These are phyloP conservation scores for Symbiodinium pilosum DNA, from an alignment of 73 alveolate genomes.

Conservation along the genomic window DNA sequence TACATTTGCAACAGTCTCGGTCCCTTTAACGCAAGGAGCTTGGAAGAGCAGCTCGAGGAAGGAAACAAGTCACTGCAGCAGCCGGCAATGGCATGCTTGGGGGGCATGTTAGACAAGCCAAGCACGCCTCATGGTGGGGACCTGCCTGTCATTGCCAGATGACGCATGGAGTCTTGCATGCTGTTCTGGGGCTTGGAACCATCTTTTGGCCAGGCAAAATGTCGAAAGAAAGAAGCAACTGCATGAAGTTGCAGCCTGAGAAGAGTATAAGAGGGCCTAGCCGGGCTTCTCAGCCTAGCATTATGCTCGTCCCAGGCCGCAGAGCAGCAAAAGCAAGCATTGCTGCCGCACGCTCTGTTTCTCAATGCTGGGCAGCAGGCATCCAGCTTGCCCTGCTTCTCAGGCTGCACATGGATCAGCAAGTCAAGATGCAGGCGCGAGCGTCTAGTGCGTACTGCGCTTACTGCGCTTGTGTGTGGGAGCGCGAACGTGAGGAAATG, in stretches of 20 bases:
- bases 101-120: too few relatives aligned
- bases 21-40: slow-evolving; percentile 36
- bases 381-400: too few relatives aligned
- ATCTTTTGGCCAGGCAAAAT: slow-evolving; percentile 42
- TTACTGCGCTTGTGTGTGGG: not conserved
- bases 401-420: slow-evolving; percentile 90
- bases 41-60: slow-evolving; percentile 64
- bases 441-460: not conserved
- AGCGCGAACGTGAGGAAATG: slow-evolving; percentile 29
- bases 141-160: too few relatives aligned
- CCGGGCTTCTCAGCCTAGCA: too few relatives aligned
- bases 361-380: not conserved
- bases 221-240: slow-evolving; percentile 76
- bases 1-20: not conserved
- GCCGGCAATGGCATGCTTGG: too few relatives aligned
- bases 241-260: not conserved
- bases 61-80: slow-evolving; percentile 56
- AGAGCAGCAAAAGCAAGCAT: slow-evolving; percentile 74
- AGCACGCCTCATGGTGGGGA: too few relatives aligned
- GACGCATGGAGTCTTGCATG: too few relatives aligned
- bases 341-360: slow-evolving; percentile 8
- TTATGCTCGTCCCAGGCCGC: slow-evolving; percentile 6
- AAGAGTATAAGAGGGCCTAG: too few relatives aligned
- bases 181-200: too few relatives aligned
- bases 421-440: slow-evolving; percentile 64